Evolutionary conservation across 306 rosid genomes (phyloP), one percentile per base, ranked within the genome.

Genomic region (Sicyos edulis): DNA sequence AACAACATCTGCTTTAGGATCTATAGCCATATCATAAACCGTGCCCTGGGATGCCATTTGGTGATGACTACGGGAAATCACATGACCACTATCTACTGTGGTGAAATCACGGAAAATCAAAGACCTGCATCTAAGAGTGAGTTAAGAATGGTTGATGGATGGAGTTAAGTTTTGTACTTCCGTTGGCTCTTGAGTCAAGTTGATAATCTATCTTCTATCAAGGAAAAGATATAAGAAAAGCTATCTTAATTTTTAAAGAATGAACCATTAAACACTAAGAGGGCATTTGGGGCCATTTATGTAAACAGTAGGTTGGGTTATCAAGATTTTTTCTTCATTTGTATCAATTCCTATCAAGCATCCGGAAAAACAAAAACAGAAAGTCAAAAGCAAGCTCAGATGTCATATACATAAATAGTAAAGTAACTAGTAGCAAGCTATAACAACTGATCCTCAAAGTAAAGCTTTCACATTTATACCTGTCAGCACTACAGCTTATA

Each of bases 401-500:
- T 34, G 13, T 61, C 37, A 21, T 16, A 7, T 61, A 61, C 32
- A 59, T 40, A 26, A 58, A 59, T 59, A 12, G 65, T 24, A 24
- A 26, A 59, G 19, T 59, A 59, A 60, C 66, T 60, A 60, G 44
- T 16, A 26, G 45, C 19, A 26, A 29, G 20, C 13, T 60, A 60
- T 60, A 60, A 14, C 44, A 26, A n/a, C n/a, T n/a, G n/a, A n/a
- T n/a, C 29, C 29, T 1, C 64, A 79, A 75, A 67, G 52, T 66
- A 78, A 52, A 82, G 64, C 49, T 65, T 65, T 69, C 49, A 44
- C 61, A 10, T 19, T 54, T 67, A 76, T 79, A 85, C 96, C 92
- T 83, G 76, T 89, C 96, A 53, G 92, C 90, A 77, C 90, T 79
- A 69, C 92, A 89, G 74, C 92, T 85, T 81, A 89, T 82, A 70